Evolutionary conservation across 208 protist genomes (phyloP), one percentile per base, ranked within the genome.

Genomic region (Acanthamoeba castellanii): DNA sequence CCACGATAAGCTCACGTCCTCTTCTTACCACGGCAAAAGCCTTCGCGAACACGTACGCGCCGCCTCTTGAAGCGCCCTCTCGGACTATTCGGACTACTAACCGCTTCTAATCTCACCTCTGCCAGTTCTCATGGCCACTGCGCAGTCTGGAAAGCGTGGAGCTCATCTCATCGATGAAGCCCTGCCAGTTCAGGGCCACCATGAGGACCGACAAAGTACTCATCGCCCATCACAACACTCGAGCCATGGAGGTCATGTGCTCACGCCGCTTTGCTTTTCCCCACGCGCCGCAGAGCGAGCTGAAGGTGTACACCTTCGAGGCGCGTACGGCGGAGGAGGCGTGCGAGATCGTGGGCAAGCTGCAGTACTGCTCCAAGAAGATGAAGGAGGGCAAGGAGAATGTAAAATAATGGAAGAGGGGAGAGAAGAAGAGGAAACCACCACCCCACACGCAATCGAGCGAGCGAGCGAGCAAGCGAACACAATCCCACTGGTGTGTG

Each of bases 361-460:
- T 90, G 18, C 50, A 90, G 82, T 90, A 90, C 82, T 90, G 82
- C n/a, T 18, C 82, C 57, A 68, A 59, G 55, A 90, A 90, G 82
- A 59, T 90, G 37, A 82, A 82, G 74, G 74, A 82, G 37, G 74
- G 74, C 74, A 82, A 82, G 74, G 74, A 82, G 42, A 82, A 82
- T 50, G 74, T 52, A 25, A 82, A 82, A 34, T 82, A 82, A 27
- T 47, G n/a, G 30, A 27, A 22, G 25, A 74, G 30, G 16, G 30
- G 22, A 20, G 52, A 57, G 52, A 57, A 57, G 52, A 18, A 11
- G 6, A 18, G 16, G 52, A 11, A 20, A 57, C 52, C 22, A 64
- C 18, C 57, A 64, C 13, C 57, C 57, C 11, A 20, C 57, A 64
- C n/a, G n/a, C n/a, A n/a, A n/a, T n/a, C n/a, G n/a, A 20, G 22